Percentiles rank a stretch among this genome's conserved stretches.
Conservation (phyloP, 176 grass and related monocot species). For the Ensete glaucum region DNA sequence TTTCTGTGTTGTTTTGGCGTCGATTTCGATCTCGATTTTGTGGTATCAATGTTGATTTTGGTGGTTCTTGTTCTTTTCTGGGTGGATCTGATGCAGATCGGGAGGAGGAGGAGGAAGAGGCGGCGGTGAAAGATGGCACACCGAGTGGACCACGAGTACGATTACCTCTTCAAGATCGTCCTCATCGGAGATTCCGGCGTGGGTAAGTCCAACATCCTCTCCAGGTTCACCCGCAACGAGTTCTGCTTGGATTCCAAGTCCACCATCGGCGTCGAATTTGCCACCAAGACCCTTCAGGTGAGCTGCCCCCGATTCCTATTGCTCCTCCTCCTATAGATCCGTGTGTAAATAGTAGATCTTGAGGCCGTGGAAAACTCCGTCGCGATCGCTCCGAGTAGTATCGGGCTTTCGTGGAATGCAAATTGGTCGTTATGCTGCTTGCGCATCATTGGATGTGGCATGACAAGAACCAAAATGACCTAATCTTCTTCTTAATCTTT, state of each 20-base stretch:
- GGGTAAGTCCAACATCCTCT: conserved; percentile 8
- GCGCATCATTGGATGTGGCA: no score
- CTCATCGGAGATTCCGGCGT: conserved; percentile 23
- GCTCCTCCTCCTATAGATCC: no score
- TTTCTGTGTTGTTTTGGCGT: background rate
- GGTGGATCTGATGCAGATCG: conserved; percentile 3
- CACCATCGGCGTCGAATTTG: conserved; percentile 91
- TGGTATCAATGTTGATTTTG: background rate
- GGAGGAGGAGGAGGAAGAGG: background rate
- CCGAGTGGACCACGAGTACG: conserved; percentile 42
- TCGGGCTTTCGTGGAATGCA: no score
- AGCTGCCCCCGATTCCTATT: background rate
- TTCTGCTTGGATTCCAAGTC: conserved; percentile 93
- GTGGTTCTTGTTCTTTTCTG: background rate
- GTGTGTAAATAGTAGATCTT: no score
- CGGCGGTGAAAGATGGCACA: conserved; percentile 32
- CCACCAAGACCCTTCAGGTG: conserved; percentile 68
- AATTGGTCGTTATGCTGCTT: no score
- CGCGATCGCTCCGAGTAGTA: no score
- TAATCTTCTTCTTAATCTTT: no score
- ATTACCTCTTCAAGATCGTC: conserved; percentile 27
- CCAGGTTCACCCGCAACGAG: conserved; percentile 35
- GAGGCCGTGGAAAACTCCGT: no score
- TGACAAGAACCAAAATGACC: no score
- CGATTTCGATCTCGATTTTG: background rate